Evolutionary conservation across 148 eudicot species (phyloP).

Genomic region (Rhododendron henanense): DNA sequence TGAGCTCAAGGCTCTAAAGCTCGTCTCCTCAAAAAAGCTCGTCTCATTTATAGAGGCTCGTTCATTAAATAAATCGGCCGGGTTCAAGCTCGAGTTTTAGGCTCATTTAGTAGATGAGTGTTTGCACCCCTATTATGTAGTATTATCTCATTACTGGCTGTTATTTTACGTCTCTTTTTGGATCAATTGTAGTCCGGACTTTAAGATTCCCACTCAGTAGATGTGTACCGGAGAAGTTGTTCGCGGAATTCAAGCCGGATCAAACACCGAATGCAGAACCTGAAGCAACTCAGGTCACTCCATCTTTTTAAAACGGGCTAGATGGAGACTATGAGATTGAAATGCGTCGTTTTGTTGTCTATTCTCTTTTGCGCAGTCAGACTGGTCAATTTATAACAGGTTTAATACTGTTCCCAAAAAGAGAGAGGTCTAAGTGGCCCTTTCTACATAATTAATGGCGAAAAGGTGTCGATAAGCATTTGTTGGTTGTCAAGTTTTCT

Average conservation of each 20-base stretch:
- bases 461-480: background rate
- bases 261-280: constrained; percentile 6
- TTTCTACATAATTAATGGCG: background rate
- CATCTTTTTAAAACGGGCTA: too few species aligned
- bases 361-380: background rate
- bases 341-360: background rate
- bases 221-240: constrained; percentile 21
- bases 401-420: background rate
- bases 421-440: background rate
- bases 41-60: background rate
- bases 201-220: constrained; percentile 20
- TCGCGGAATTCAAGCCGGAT: constrained; percentile 10
- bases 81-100: background rate
- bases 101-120: background rate
- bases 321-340: background rate
- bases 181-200: constrained; percentile 13
- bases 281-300: constrained; percentile 24
- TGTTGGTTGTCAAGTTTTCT: background rate
- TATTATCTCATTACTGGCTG: background rate
- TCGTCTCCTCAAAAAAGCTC: background rate
- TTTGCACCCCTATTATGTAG: background rate
- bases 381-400: too few species aligned
- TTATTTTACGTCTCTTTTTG: background rate
- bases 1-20: too few species aligned
- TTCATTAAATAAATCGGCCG: too few species aligned